Percentiles rank a stretch among this genome's conserved stretches.
phyloP scores from a whole-genome alignment of 2,329 filamentous ascomycete species.

The Atkinsonella hypoxylon region DNA sequence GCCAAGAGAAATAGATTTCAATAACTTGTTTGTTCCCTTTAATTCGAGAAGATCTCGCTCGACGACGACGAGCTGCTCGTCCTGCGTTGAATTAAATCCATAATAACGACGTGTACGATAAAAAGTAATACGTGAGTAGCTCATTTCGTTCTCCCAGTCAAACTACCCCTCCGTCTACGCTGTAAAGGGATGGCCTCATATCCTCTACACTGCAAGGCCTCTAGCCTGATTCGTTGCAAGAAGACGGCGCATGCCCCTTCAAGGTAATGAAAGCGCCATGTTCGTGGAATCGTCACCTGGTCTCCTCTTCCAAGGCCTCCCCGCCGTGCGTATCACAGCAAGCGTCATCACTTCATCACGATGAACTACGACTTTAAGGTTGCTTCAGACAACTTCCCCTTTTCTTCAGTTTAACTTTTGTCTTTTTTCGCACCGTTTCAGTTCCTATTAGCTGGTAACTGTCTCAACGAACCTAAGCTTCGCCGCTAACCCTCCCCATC shows the following conservation, averaged over 20 bases:
- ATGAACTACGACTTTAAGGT: background rate
- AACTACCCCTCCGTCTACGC: background rate
- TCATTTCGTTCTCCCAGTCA: background rate
- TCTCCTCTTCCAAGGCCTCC: background rate
- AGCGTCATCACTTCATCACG: background rate
- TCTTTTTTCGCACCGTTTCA: background rate
- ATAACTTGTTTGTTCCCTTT: background rate
- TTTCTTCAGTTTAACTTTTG: background rate
- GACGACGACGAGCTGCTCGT: background rate
- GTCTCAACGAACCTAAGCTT: background rate
- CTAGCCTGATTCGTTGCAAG: background rate
- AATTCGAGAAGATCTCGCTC: background rate
- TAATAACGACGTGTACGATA: background rate
- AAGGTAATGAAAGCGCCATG: background rate
- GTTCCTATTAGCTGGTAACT: background rate
- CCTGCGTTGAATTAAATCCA: background rate
- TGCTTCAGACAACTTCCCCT: background rate
- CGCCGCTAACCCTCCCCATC: background rate
- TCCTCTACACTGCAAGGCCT: background rate
- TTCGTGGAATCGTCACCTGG: background rate
- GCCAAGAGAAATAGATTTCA: background rate
- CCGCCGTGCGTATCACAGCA: background rate
- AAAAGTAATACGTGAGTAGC: background rate
- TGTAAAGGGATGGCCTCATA: background rate
- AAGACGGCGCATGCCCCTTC: background rate